Base-by-base conservation (phyloP, 306 rosid genomes). In the Morella rubra region DNA sequence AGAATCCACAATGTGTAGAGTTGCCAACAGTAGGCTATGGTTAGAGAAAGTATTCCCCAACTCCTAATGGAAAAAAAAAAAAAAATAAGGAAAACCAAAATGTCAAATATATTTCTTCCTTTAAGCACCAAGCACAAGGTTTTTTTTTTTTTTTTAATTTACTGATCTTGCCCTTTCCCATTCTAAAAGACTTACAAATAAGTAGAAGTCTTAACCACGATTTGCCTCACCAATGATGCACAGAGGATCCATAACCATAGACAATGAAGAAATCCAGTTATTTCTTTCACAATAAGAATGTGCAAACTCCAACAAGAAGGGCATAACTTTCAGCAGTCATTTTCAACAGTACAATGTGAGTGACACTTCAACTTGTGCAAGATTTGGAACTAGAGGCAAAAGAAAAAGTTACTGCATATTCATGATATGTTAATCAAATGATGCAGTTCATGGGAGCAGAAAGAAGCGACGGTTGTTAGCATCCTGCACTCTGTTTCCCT, bases 1-100 rank as follows among this genome's bases (percentile, higher is more conserved):
- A 95, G 84, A 82, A 95, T 87, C 99, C 97, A 95, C 71, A 95
- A 76, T 5, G 99, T 95, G 84, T 95, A 95, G 24, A 95, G 93
- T 86, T 95, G 99, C 99, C 99, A 95, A 74, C 80, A 72, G 70
- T 95, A 95, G 72, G 97, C 99, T 52, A 95, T 89, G 69, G 91
- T 88, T 76, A 95, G 83, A 75, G 99, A 86, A 74, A 95, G 87
- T 75, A 93, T 92, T 82, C 97, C 99, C 99, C 99, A 95, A 70
- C 97, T 92, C 99, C 98, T 95, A 87, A 79, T 58, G 65, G 37
- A 1, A 24, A 24, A 24, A 32, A 32, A 32, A n/a, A n/a, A n/a
- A n/a, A n/a, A 32, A 73, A 75, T 18, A 62, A 73, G 59, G 27
- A 54, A 76, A 74, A 75, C 68, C 56, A 66, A 70, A 84, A 59